Base-by-base conservation (phyloP, 345 rosid species). In the Salix dunnii region DNA sequence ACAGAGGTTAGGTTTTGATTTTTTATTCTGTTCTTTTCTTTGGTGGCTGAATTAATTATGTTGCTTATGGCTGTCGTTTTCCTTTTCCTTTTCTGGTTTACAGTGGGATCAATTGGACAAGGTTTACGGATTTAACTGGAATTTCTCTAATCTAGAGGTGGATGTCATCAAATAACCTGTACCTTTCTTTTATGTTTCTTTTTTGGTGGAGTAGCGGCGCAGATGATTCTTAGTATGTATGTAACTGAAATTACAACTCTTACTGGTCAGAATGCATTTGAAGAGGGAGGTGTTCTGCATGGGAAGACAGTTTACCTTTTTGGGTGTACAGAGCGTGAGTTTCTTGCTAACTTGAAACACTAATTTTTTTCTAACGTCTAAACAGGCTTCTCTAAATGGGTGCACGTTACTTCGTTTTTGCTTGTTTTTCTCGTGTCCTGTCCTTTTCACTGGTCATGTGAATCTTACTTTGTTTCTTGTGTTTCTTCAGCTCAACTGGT, bases 61-160 rank as follows among this genome's bases (percentile, higher is more conserved):
- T 71, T 79, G 61, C 82, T 79, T 74, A 71, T 68, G 74, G 31
- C 28, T 33, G 36, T 33, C 36, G 4, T 33, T 33, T 33, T 33
- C 4, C 17, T 53, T 75, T 70, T 3, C 31, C 27, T 70, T 63
- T 13, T 84, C 3, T 46, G 49, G 43, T 74, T 25, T 64, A 42
- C 91, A 96, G 99, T 96, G 99, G 99, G 95, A 96, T 77, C 94
- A 90, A 71, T 76, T 96, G 85, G 98, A 96, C 75, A 25, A 79
- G 0, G 82, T 96, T 35, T 91, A 94, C 79, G 82, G 88, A 74
- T 87, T 72, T 84, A 96, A 88, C 68, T 92, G 98, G 98, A 76
- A 90, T 79, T 96, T 96, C 83, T 81, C 91, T 27, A 90, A 92
- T 82, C 92, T 96, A 43, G 98, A 96, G 83, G 99, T 94, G 83